phyloP scores from a whole-genome alignment of 129 eudicot species.

The Artemisia tridentata region DNA sequence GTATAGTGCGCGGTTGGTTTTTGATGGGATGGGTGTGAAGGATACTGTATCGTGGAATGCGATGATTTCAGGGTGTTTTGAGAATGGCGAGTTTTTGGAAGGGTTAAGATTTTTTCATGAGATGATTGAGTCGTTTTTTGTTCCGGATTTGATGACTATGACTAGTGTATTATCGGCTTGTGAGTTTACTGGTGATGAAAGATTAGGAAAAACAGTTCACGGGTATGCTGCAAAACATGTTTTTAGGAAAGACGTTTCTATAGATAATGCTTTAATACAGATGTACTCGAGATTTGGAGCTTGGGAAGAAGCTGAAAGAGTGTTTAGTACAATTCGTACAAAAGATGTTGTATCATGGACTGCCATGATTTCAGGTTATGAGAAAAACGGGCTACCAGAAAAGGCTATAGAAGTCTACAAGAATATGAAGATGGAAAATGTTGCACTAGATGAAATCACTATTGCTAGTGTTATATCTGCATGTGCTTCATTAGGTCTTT shows the following conservation, averaged over 20 bases:
- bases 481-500: constrained; percentile 68
- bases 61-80: constrained; percentile 77
- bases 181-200: constrained; percentile 56
- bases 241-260: constrained; percentile 53
- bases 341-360: constrained; percentile 96
- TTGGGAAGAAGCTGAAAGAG: constrained; percentile 67
- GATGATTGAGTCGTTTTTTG: constrained; percentile 52
- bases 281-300: constrained; percentile 60
- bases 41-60: constrained; percentile 94
- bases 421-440: constrained; percentile 56
- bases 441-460: constrained; percentile 79
- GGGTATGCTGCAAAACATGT: constrained; percentile 60
- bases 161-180: constrained; percentile 91
- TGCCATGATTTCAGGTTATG: constrained; percentile 81
- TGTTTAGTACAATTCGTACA: constrained; percentile 46
- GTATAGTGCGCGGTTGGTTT: constrained; percentile 49
- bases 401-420: constrained; percentile 62
- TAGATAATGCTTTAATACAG: constrained; percentile 65
- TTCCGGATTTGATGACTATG: constrained; percentile 73
- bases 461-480: constrained; percentile 74
- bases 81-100: constrained; percentile 59
- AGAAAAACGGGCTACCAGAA: constrained; percentile 60
- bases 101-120: constrained; percentile 59
- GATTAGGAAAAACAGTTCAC: constrained; percentile 61
- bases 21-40: constrained; percentile 67